Evolutionary conservation across 768 basidiomycete genomes (phyloP).

Genomic region (Lentinula boryana): DNA sequence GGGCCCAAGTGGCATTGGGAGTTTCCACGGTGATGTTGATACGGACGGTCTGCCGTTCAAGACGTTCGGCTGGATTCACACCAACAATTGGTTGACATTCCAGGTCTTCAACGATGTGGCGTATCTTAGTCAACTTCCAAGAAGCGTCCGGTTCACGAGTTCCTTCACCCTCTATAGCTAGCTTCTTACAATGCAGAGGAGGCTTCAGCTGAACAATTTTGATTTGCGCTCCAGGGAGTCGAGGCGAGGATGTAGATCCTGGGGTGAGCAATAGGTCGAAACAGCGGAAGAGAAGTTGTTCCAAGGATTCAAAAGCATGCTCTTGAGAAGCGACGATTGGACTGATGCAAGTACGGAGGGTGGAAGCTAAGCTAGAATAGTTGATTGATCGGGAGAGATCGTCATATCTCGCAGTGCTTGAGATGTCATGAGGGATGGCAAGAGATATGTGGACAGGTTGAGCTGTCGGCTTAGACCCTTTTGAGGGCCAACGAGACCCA

Average conservation of each 20-base stretch:
- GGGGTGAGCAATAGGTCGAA: constrained; percentile 30
- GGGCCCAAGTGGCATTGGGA: constrained; percentile 11
- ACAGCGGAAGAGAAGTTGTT: constrained; percentile 37
- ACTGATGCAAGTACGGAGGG: constrained; percentile 20
- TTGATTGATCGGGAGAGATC: constrained; percentile 56
- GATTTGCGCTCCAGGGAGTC: constrained; percentile 29
- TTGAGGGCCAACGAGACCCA: constrained; percentile 41
- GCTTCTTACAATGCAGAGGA: constrained; percentile 42
- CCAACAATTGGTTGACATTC: constrained; percentile 56
- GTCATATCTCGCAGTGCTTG: constrained; percentile 43
- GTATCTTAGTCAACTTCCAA: constrained; percentile 16
- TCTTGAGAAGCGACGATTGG: constrained; percentile 10
- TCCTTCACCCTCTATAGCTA: constrained; percentile 33
- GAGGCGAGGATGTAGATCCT: constrained; percentile 21
- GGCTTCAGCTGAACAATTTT: constrained; percentile 42
- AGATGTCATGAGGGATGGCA: constrained; percentile 43
- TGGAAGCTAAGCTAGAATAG: constrained; percentile 45
- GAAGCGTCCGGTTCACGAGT: constrained; percentile 12
- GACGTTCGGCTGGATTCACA: constrained; percentile 59
- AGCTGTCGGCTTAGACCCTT: constrained; percentile 22
- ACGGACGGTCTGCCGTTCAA: constrained; percentile 55
- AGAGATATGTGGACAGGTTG: constrained; percentile 55
- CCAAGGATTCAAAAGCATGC: constrained; percentile 34
- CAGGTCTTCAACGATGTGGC: constrained; percentile 32
- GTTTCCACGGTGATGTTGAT: constrained; percentile 32